These are phyloP conservation scores for Coemansia sp. DNA, from an alignment of 192 early-diverging fungal species.

Conservation along the genomic window DNA sequence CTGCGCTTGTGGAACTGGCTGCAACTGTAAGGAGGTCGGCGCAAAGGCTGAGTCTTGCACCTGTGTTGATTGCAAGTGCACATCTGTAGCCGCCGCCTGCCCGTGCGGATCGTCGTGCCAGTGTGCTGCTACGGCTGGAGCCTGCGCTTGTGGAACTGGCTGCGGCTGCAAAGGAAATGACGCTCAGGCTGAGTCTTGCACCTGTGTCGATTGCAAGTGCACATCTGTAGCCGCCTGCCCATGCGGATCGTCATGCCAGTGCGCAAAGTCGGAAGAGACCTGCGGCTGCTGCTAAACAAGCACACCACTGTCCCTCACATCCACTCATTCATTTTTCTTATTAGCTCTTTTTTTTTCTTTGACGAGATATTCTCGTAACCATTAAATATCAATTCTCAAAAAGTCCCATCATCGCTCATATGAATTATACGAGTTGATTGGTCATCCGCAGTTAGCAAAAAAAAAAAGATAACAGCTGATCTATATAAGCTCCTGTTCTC, in stretches of 20 bases:
- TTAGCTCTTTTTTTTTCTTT: background rate
- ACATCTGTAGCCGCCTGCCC: slow-evolving; percentile 4
- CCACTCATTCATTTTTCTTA: background rate
- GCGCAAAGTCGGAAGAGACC: slow-evolving; percentile 9
- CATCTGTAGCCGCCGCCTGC: background rate
- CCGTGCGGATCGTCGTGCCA: slow-evolving; percentile 22
- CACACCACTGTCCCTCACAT: background rate
- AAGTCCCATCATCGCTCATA: background rate
- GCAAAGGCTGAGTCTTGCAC: slow-evolving; percentile 15
- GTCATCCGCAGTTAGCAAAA: background rate
- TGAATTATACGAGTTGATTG: background rate
- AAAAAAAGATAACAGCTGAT: background rate
- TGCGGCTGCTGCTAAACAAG: slow-evolving; percentile 12
- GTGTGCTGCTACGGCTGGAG: slow-evolving; percentile 12
- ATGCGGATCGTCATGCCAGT: slow-evolving; percentile 22
- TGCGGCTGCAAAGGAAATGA: slow-evolving; percentile 22
- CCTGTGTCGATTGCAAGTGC: slow-evolving; percentile 31
- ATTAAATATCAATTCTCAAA: background rate
- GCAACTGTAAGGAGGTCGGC: slow-evolving; percentile 13
- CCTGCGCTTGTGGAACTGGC: background rate
- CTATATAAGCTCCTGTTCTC: background rate
- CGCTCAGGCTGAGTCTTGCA: slow-evolving; percentile 18
- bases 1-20: background rate
- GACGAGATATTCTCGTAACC: background rate
- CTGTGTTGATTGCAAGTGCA: slow-evolving; percentile 31